Percentiles rank a stretch among this genome's conserved stretches.
Evolutionary conservation across 495 filamentous ascomycete species (phyloP).

Genomic region (Haplographium delicatum): DNA sequence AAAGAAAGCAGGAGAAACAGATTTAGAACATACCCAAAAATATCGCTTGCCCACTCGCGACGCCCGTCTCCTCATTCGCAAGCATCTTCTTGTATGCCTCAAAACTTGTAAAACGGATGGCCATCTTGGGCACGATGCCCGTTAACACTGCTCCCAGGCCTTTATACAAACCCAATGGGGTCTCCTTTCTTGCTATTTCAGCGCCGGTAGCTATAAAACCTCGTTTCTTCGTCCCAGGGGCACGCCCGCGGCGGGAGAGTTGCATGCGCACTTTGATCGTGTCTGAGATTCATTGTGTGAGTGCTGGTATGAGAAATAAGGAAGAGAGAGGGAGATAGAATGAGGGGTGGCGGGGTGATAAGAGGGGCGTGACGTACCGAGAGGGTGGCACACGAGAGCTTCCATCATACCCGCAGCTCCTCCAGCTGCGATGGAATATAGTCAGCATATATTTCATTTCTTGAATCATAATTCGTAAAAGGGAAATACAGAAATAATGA

Average conservation of each 20-base stretch:
- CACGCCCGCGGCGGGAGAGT: conserved; percentile 77
- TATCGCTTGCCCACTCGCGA: conserved; percentile 66
- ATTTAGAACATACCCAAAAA: conserved; percentile 63
- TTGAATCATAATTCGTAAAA: conserved; percentile 5
- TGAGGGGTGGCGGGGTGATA: background rate
- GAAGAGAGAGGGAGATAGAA: background rate
- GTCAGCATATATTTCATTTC: conserved; percentile 24
- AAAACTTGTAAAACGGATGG: conserved; percentile 96
- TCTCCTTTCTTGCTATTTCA: conserved; percentile 86
- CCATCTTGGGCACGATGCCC: conserved; percentile 99
- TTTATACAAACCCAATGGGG: conserved; percentile 90
- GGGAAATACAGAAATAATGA: background rate
- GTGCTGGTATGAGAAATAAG: too few species aligned
- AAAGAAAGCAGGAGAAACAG: background rate
- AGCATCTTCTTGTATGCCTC: conserved; percentile 88
- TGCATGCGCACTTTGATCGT: conserved; percentile 99
- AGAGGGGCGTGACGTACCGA: conserved; percentile 55
- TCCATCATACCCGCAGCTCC: conserved; percentile 99
- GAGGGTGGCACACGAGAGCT: conserved; percentile 91
- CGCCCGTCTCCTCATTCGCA: conserved; percentile 62
- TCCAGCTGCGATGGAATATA: conserved; percentile 65
- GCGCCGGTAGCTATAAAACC: conserved; percentile 83
- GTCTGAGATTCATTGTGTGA: conserved; percentile 46
- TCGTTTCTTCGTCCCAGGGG: conserved; percentile 73
- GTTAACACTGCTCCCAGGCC: conserved; percentile 92